Conservation (phyloP, 2,329 filamentous ascomycete genomes). For the Paecilomyces sp. region DNA sequence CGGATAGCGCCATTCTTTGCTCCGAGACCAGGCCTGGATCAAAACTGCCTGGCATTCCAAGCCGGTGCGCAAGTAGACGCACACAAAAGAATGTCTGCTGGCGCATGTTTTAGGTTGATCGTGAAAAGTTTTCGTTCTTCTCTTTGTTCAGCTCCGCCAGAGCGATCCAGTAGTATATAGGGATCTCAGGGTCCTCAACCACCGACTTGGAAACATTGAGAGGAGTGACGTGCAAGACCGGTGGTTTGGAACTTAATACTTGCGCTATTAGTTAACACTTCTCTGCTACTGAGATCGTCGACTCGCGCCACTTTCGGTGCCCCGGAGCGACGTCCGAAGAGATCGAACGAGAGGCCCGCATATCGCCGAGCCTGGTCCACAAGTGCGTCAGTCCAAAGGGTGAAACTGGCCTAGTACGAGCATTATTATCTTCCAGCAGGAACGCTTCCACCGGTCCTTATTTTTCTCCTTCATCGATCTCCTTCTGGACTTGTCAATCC, state of each 20-base stretch:
- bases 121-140: background rate
- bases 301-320: background rate
- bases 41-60: background rate
- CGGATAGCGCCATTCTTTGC: background rate
- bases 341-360: background rate
- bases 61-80: background rate
- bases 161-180: background rate
- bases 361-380: background rate
- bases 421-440: background rate
- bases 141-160: background rate
- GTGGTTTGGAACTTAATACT: too few relatives aligned
- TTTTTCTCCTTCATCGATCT: background rate
- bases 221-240: background rate
- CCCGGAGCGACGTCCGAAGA: background rate
- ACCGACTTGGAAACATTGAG: background rate
- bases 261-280: too few relatives aligned
- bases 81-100: background rate
- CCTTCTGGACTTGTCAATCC: background rate
- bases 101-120: background rate
- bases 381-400: conserved; percentile 1
- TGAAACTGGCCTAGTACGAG: background rate
- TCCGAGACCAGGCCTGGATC: background rate
- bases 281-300: background rate
- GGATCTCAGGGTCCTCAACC: background rate
- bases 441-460: background rate